Evolutionary conservation across 768 basidiomycete genomes (phyloP), one percentile per base, ranked within the genome.

Genomic region (Phylloporus sp.): DNA sequence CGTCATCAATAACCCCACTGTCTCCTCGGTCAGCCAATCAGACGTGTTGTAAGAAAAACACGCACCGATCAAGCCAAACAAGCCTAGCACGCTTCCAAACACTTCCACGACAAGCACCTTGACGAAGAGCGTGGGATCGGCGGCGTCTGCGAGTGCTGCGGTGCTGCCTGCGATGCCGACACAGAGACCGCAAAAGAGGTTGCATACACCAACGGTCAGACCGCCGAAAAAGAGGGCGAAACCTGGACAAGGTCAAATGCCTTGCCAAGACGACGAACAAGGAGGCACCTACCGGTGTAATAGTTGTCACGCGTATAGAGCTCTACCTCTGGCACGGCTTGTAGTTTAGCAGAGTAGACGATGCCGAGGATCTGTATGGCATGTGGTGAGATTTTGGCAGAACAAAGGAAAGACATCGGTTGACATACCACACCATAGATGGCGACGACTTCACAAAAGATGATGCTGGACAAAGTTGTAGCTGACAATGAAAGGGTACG

Each of bases 401-500:
- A 42, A 9, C 4, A 24, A 32, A 4, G 13, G 26, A 24, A 12
- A 11, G 12, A 11, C 1, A 26, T 41, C 10, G 11, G 10, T 41
- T 5, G 16, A 78, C 88, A 53, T 71, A 94, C 91, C 47, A 92
- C 91, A 51, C 90, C 97, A 73, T 98, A 98, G 65, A 99, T 98
- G 52, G 95, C 97, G 26, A 99, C 95, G 64, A 97, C 97, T 75
- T 98, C 95, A 70, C 95, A 97, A 78, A 98, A 97, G 64, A 99
- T 97, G 75, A 98, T 93, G 59, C 95, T 97, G 7, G 8, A 16
- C 16, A 22, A 36, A 16, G 32, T 28, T 40, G 23, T 38, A 47
- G 26, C 27, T 18, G 16, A 6, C 5, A 24, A 12, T 13, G 16
- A 47, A 6, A 2, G 0, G 5, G 26, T 34, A 38, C 12, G 5